Conservation (phyloP, 2,329 filamentous ascomycete species). For the Parascedosporium putredinis region DNA sequence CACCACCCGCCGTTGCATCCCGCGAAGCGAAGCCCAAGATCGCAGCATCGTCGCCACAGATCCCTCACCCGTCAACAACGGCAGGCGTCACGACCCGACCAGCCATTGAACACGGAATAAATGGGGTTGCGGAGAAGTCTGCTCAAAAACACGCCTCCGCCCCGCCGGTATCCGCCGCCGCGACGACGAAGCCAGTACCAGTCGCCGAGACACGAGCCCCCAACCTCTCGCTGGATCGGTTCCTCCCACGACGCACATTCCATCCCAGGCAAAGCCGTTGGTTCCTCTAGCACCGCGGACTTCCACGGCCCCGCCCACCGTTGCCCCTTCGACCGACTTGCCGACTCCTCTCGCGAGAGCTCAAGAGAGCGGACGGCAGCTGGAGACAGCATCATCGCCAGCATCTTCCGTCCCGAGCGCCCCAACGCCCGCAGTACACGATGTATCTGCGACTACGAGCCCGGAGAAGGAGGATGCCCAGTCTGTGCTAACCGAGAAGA, state of each 20-base stretch:
- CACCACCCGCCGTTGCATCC: background rate
- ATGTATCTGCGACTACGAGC: constrained; percentile 63
- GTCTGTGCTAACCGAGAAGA: constrained; percentile 5
- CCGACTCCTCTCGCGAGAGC: background rate
- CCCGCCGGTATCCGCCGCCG: background rate
- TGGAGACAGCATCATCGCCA: constrained; percentile 42
- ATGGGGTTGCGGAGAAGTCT: background rate
- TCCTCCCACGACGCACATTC: background rate
- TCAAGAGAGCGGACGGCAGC: constrained; percentile 16
- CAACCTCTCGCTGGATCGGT: background rate
- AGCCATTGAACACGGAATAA: background rate
- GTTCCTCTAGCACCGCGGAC: background rate
- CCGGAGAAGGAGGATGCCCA: constrained; percentile 50
- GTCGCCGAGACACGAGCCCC: background rate
- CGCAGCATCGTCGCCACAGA: background rate
- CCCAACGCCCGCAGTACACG: constrained; percentile 58
- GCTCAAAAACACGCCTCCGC: background rate
- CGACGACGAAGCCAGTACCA: background rate
- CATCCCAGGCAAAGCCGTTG: background rate
- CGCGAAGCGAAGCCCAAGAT: constrained; percentile 2
- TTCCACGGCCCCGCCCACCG: background rate
- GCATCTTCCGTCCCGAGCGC: constrained; percentile 63
- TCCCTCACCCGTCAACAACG: background rate
- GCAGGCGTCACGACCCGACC: background rate
- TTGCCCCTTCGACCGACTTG: background rate